phyloP scores from a whole-genome alignment of 2,329 filamentous ascomycete species.

The Fusarium sp. region DNA sequence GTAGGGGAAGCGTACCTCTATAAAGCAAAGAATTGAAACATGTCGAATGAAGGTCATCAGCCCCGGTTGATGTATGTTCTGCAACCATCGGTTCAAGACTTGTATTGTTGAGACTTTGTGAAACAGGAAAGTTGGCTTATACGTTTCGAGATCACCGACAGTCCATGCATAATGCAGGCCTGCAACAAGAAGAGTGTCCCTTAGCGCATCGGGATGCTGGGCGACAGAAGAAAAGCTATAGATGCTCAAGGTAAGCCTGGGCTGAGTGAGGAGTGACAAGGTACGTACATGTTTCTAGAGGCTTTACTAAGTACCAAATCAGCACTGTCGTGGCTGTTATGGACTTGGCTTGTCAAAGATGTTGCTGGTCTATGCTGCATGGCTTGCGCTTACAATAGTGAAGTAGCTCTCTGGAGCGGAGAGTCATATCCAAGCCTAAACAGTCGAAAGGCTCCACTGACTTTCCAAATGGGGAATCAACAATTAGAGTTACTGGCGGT shows the following conservation, averaged over 20 bases:
- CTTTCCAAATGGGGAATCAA: neutral
- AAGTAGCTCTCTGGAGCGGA: conserved; percentile 36
- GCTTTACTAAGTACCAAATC: conserved; percentile 2
- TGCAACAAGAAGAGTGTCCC: conserved; percentile 33
- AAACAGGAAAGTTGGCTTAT: conserved; percentile 33
- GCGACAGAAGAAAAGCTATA: conserved; percentile 21
- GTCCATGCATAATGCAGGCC: conserved; percentile 39
- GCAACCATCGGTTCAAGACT: conserved; percentile 29
- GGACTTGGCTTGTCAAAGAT: conserved; percentile 3
- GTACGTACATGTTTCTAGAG: conserved; percentile 9
- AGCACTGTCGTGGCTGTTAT: conserved; percentile 18
- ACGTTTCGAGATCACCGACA: conserved; percentile 21
- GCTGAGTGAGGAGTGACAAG: rapidly evolving
- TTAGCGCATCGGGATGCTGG: conserved; percentile 32
- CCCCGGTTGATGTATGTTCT: neutral
- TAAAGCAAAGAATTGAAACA: conserved; percentile 31
- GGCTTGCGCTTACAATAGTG: conserved; percentile 35
- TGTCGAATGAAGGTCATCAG: conserved; percentile 34
- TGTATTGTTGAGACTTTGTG: conserved; percentile 36
- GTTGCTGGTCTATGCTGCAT: too few species aligned
- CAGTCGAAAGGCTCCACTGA: conserved; percentile 33
- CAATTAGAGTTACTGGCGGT: neutral
- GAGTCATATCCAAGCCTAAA: conserved; percentile 35
- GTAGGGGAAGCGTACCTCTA: conserved; percentile 4
- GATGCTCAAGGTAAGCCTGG: rapidly evolving